Evolutionary conservation across 805 yeast genomes (phyloP), one percentile per base, ranked within the genome.

Genomic region (Spathaspora arborariae): DNA sequence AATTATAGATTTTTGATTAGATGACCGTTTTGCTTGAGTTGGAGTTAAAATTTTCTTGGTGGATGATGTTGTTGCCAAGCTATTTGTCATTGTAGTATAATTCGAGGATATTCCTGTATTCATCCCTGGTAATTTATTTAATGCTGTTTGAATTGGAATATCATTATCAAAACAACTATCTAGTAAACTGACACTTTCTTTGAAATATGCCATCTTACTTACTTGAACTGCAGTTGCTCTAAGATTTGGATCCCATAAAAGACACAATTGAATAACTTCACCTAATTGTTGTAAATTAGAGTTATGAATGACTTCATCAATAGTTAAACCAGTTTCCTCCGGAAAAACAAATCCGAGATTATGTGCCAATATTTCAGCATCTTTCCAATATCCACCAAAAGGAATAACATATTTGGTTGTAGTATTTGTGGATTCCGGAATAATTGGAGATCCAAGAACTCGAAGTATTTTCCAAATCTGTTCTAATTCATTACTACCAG

Each of bases 401-500:
- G 83, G 85, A 22, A 45, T 48, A 45, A 61, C 44, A 42, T 41
- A 54, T 13, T 42, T 19, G 11, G 22, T 48, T n/a, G n/a, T n/a
- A n/a, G 10, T 7, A 41, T 13, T 37, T 11, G 26, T 45, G 46
- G 53, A 54, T 51, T 56, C 59, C 7, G 60, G 60, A 9, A 65
- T 57, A 24, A 67, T 63, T 0, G 98, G 98, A 5, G 85, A 76
- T 0, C 98, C 97, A 42, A 92, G 70, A 7, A 80, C 70, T 49
- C 79, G 76, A 48, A 88, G 63, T 6, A 88, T 82, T 58, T 74
- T 79, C 77, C 81, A 77, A 10, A 84, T 75, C 68, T 91, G 97
- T 58, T 91, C 96, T 42, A 83, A 56, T 58, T 87, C 94, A 59
- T 82, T 78, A 13, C 74, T 60, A 0, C 98, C 98, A 0, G 97